Percentiles rank a stretch among this genome's conserved stretches.
Evolutionary conservation across 805 yeast genomes (phyloP).

Genomic region (Limtongia smithiae): DNA sequence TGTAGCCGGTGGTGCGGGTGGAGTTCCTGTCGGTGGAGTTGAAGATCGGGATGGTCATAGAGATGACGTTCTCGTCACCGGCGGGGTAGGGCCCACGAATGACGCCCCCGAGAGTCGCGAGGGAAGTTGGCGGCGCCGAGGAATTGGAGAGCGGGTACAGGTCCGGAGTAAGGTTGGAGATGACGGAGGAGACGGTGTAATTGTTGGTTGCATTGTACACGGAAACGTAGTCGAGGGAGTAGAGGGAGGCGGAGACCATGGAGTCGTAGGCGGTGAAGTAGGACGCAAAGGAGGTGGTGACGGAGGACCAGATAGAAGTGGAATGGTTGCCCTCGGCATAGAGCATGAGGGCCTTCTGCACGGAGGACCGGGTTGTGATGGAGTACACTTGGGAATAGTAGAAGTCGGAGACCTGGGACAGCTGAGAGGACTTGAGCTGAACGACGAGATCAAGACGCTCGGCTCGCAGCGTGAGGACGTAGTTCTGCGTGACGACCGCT

Average conservation of each 20-base stretch:
- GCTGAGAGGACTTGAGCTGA: conserved; percentile 74
- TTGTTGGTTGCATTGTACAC: conserved; percentile 47
- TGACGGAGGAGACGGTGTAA: conserved; percentile 36
- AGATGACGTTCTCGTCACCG: conserved; percentile 51
- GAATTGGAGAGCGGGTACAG: conserved; percentile 52
- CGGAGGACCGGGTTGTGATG: conserved; percentile 56
- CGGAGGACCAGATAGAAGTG: conserved; percentile 45
- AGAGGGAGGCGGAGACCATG: conserved; percentile 61
- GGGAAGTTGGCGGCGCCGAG: conserved; percentile 44
- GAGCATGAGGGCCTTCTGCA: conserved; percentile 58
- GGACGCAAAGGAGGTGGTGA: conserved; percentile 51
- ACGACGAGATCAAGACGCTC: conserved; percentile 76
- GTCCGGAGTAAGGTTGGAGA: conserved; percentile 30
- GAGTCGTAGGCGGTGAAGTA: conserved; percentile 61
- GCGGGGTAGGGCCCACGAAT: conserved; percentile 65
- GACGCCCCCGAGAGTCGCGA: conserved; percentile 46
- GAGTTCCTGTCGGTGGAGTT: conserved; percentile 59
- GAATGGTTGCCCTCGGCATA: conserved; percentile 73
- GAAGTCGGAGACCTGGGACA: conserved; percentile 61
- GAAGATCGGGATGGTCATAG: conserved; percentile 73
- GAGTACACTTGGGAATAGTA: conserved; percentile 67
- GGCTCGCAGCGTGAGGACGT: conserved; percentile 57
- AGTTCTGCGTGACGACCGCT: conserved; percentile 42
- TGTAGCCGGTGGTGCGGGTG: conserved; percentile 64
- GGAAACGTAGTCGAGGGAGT: conserved; percentile 54